A percentile compares a stretch with the other conserved stretches of the same genome.
Conservation (phyloP, 345 rosid genomes). For the Syzygium aromaticum region DNA sequence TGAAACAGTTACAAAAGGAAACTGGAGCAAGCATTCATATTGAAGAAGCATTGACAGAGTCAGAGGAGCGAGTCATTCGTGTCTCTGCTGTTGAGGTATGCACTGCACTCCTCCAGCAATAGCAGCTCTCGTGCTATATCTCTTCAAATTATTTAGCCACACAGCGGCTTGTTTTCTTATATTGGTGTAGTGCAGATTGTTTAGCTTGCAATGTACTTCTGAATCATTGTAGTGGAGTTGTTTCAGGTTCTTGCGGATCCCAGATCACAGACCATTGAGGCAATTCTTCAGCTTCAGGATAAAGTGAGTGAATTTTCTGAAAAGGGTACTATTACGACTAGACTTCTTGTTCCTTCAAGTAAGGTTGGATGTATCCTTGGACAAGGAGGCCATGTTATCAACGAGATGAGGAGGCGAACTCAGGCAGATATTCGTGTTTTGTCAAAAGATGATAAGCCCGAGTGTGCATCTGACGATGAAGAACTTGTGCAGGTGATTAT, state of each 20-base stretch:
- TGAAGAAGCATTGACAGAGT: slow-evolving; percentile 33
- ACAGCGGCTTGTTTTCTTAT: neutral
- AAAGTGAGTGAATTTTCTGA: slow-evolving; percentile 39
- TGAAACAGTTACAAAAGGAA: slow-evolving; percentile 41
- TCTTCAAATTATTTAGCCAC: neutral
- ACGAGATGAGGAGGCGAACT: slow-evolving; percentile 58
- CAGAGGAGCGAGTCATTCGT: slow-evolving; percentile 40
- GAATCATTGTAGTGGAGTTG: slow-evolving; percentile 16
- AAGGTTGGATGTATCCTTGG: slow-evolving; percentile 59
- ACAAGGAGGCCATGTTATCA: slow-evolving; percentile 53
- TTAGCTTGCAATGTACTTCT: neutral
- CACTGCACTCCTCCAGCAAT: neutral
- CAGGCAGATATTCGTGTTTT: slow-evolving; percentile 48
- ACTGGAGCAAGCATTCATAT: slow-evolving; percentile 48
- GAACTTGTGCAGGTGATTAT: slow-evolving; percentile 49
- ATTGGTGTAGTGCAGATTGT: neutral
- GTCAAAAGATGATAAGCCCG: slow-evolving; percentile 46
- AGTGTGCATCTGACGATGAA: slow-evolving; percentile 47
- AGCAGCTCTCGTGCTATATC: neutral
- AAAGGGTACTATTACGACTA: slow-evolving; percentile 30
- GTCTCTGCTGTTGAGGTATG: slow-evolving; percentile 48
- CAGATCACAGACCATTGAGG: slow-evolving; percentile 43
- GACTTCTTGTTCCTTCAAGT: slow-evolving; percentile 51
- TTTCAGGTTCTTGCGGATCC: slow-evolving; percentile 35
- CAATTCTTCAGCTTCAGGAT: slow-evolving; percentile 48